Evolutionary conservation across 176 grass and related monocot genomes (phyloP).

Genomic region (Saccharum spontaneum): DNA sequence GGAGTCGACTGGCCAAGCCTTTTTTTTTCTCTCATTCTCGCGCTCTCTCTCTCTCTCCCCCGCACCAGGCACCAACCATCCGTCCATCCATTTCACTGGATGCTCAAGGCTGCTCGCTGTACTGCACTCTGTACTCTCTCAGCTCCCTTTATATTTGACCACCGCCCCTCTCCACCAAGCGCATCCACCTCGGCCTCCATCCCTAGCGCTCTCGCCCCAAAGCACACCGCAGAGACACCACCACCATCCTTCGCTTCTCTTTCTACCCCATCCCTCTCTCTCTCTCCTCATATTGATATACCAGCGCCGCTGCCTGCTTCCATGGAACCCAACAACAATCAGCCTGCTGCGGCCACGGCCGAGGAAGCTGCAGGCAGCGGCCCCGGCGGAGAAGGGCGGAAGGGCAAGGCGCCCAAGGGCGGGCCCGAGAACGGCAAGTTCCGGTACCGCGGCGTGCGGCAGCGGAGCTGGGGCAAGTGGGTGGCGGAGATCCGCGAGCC

Average conservation of each 20-base stretch:
- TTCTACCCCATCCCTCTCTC: neutral
- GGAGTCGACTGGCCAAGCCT: neutral
- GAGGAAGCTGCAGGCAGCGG: neutral
- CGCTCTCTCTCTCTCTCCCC: neutral
- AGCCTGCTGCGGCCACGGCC: neutral
- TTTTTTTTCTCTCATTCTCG: neutral
- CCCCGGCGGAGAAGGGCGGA: neutral
- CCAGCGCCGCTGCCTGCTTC: neutral
- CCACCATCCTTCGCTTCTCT: neutral
- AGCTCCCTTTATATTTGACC: constrained; percentile 70
- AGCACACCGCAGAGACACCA: neutral
- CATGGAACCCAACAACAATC: constrained; percentile 32
- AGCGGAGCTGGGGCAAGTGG: constrained; percentile 85
- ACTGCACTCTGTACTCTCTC: neutral
- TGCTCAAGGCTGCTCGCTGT: constrained; percentile 8
- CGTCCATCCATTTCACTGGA: neutral
- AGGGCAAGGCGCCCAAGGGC: constrained; percentile 50
- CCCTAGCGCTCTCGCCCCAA: constrained; percentile 38
- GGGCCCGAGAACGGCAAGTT: constrained; percentile 85
- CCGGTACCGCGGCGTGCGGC: constrained; percentile 68
- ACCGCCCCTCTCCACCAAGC: constrained; percentile 87
- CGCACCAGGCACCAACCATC: neutral
- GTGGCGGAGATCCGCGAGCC: constrained; percentile 81
- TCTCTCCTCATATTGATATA: constrained; percentile 21
- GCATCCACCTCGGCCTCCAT: constrained; percentile 46